These are phyloP conservation scores for Raphanus hybrid DNA, from an alignment of 441 rosid genomes.

Conservation along the genomic window DNA sequence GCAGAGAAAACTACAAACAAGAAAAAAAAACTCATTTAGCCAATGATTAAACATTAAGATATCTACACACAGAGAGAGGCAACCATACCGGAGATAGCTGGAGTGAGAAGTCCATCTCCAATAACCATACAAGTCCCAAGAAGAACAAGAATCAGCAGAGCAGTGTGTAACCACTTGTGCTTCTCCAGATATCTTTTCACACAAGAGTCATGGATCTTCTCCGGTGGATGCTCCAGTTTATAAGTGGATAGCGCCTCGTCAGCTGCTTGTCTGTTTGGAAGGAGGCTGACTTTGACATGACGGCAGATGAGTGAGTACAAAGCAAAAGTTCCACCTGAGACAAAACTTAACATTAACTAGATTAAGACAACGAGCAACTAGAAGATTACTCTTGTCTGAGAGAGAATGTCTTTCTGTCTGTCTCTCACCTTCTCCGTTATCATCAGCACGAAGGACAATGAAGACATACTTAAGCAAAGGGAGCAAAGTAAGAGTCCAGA, in stretches of 20 bases:
- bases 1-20: slow-evolving; percentile 85
- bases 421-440: slow-evolving; percentile 87
- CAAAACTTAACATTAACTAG: not conserved
- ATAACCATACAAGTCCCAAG: slow-evolving; percentile 99
- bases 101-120: slow-evolving; percentile 97
- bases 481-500: slow-evolving; percentile 95
- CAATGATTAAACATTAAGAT: not conserved
- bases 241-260: slow-evolving; percentile 94
- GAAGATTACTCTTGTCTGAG: too few species aligned
- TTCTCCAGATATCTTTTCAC: slow-evolving; percentile 78
- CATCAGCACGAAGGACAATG: slow-evolving; percentile 90
- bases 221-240: slow-evolving; percentile 72
- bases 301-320: slow-evolving; percentile 90
- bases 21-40: slow-evolving; percentile 19
- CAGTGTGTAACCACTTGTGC: slow-evolving; percentile 78
- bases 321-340: slow-evolving; percentile 94
- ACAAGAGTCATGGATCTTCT: slow-evolving; percentile 60
- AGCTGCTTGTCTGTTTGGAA: slow-evolving; percentile 87
- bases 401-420: too few species aligned
- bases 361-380: too few species aligned
- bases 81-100: slow-evolving; percentile 88
- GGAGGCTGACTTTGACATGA: slow-evolving; percentile 87
- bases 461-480: slow-evolving; percentile 93
- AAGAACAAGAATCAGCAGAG: slow-evolving; percentile 84
- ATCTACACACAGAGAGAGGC: slow-evolving; percentile 1